Base-by-base conservation (phyloP, 1,284 basidiomycete species). In the Kwoniella shivajii region DNA sequence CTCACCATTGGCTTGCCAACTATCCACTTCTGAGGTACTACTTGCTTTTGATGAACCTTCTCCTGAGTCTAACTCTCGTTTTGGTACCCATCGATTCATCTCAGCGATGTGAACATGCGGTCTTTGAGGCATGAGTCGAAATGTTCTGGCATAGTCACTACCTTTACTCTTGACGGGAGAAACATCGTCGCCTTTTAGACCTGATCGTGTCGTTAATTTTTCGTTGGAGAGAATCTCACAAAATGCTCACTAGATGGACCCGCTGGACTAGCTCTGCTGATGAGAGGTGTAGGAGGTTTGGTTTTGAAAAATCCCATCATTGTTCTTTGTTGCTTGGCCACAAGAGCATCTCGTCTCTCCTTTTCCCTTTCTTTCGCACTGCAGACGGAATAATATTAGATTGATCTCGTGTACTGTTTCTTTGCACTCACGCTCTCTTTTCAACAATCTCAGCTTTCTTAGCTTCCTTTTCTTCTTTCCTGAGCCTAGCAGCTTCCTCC, bases 221-320 rank as follows among this genome's bases (percentile, higher is more conserved):
- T 4, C 30, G 11, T 6, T 20, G 38, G 20, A 11, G 9, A 39
- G 38, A 39, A 39, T 39, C 6, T 22, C 5, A 29, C 36, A 14
- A 2, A 45, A 38, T 6, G 24, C 62, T 50, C 13, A 71, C 67
- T 59, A 2, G 69, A 68, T 2, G 63, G 57, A 10, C 60, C 64
- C 0, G 60, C 52, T 14, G 41, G 48, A 26, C 52, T 59, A 24
- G 59, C 55, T 26, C 33, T 43, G 29, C 53, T 59, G 39, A 55
- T 50, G 16, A 53, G 43, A 24, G 22, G 63, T 22, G 30, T 45
- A 5, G 55, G 33, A 4, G 64, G 36, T 36, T 66, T 67, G 10
- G 59, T n/a, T 52, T 65, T 69, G 65, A 76, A 72, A 57, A 75
- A 75, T 9, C 60, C 50, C 20, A 55, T 59, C 54, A 73, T 67